Percentiles rank a stretch among this genome's conserved stretches.
phyloP scores from a whole-genome alignment of 2,329 filamentous ascomycete species.

The Trichophyton mentagrophytes region DNA sequence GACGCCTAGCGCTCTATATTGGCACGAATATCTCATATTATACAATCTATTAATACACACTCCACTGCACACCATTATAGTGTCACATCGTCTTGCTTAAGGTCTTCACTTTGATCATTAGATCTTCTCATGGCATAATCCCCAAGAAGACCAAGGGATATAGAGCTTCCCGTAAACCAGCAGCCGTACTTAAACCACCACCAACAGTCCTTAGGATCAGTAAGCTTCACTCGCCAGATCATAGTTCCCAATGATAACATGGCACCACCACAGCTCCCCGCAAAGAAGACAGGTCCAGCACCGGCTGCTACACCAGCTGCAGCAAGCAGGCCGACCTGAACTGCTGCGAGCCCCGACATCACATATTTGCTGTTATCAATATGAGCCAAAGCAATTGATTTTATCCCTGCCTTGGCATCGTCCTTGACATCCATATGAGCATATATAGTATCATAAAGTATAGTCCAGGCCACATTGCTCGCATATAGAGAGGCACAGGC shows the following conservation, averaged over 20 bases:
- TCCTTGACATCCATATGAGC: conserved; percentile 42
- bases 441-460: conserved; percentile 41
- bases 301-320: conserved; percentile 37
- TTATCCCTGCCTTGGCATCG: conserved; percentile 38
- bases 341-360: conserved; percentile 29
- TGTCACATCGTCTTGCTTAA: not conserved
- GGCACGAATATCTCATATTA: not conserved
- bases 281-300: conserved; percentile 46
- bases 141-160: conserved; percentile 42
- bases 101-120: not conserved
- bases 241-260: conserved; percentile 43
- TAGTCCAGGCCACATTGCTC: conserved; percentile 37
- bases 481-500: conserved; percentile 33
- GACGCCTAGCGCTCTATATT: not conserved
- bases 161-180: conserved; percentile 48
- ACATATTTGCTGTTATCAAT: conserved; percentile 36
- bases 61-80: not conserved
- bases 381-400: conserved; percentile 39
- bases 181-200: conserved; percentile 53
- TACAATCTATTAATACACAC: not conserved
- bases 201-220: conserved; percentile 47
- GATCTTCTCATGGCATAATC: conserved; percentile 36
- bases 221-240: conserved; percentile 47
- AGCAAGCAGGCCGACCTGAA: conserved; percentile 33
- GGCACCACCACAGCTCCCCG: conserved; percentile 46